Conservation (phyloP, 495 filamentous ascomycete species). For the Usnea hakonensis region DNA sequence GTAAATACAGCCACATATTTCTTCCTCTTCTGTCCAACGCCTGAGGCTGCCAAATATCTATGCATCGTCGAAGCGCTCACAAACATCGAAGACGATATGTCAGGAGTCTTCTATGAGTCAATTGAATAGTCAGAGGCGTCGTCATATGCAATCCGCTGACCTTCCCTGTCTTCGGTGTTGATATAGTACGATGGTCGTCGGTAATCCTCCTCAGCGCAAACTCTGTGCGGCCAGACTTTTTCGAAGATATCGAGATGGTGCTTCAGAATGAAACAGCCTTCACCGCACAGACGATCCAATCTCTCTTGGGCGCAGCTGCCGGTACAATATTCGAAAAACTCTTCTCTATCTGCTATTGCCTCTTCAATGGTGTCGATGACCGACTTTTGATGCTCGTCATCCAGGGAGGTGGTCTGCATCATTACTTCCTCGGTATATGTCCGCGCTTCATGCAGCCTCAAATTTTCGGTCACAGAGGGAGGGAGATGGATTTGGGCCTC, state of each 20-base stretch:
- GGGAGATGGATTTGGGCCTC: neutral
- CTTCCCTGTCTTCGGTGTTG: too few species aligned
- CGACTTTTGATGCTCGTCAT: neutral
- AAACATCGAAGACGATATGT: too few species aligned
- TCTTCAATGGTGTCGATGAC: neutral
- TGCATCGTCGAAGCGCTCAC: too few species aligned
- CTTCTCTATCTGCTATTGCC: neutral
- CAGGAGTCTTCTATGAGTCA: too few species aligned
- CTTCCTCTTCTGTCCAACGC: too few species aligned
- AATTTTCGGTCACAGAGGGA: neutral
- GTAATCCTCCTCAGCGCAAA: too few species aligned
- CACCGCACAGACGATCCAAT: neutral
- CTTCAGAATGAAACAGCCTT: neutral
- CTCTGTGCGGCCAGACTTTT: neutral
- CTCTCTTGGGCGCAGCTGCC: neutral
- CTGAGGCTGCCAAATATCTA: too few species aligned
- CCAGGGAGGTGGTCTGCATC: neutral
- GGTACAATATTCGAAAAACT: neutral
- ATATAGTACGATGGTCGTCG: too few species aligned
- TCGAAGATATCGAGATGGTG: neutral
- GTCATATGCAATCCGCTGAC: too few species aligned
- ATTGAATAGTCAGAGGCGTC: too few species aligned
- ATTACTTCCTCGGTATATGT: neutral
- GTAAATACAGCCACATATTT: too few species aligned
- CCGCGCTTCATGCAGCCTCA: neutral